phyloP scores from a whole-genome alignment of 192 early-diverging fungal genomes.

The Coemansia interrupta region DNA sequence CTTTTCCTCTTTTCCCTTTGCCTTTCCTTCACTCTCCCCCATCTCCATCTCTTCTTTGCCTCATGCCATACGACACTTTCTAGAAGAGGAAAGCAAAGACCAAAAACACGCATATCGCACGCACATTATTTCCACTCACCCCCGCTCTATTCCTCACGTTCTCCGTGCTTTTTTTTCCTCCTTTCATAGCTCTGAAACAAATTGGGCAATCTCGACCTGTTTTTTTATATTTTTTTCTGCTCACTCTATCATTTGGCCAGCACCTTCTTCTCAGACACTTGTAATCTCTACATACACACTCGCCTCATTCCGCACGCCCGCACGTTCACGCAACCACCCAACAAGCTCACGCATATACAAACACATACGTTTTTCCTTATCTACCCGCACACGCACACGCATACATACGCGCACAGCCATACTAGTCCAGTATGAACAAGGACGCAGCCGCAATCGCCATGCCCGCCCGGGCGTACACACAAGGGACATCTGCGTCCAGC shows the following conservation, averaged over 20 bases:
- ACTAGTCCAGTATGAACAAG: slow-evolving; percentile 4
- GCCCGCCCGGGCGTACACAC: slow-evolving; percentile 45
- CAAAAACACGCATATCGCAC: slow-evolving; percentile 1
- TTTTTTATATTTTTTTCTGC: slow-evolving; percentile 6
- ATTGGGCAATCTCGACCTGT: not conserved
- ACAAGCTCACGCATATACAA: too few species aligned
- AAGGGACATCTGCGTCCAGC: slow-evolving; percentile 21
- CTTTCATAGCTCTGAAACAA: slow-evolving; percentile 5
- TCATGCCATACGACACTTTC: too few species aligned
- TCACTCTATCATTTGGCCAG: not conserved
- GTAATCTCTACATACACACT: slow-evolving; percentile 3
- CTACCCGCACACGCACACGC: not conserved
- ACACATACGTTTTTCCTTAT: slow-evolving; percentile 1
- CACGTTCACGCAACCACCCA: not conserved
- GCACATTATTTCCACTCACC: not conserved
- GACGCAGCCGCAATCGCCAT: slow-evolving; percentile 27
- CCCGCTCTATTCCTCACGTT: slow-evolving; percentile 2
- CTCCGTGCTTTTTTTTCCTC: not conserved
- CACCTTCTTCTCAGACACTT: not conserved
- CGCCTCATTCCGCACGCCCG: not conserved
- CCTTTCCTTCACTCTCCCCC: slow-evolving; percentile 3
- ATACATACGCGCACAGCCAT: slow-evolving; percentile 3
- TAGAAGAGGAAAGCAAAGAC: too few species aligned
- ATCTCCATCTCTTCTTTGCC: slow-evolving; percentile 6
- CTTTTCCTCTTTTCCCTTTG: not conserved